A percentile compares a stretch with the other conserved stretches of the same genome.
Conservation (phyloP, 1,139 yeast species). For the Sporopachydermia cereana region DNA sequence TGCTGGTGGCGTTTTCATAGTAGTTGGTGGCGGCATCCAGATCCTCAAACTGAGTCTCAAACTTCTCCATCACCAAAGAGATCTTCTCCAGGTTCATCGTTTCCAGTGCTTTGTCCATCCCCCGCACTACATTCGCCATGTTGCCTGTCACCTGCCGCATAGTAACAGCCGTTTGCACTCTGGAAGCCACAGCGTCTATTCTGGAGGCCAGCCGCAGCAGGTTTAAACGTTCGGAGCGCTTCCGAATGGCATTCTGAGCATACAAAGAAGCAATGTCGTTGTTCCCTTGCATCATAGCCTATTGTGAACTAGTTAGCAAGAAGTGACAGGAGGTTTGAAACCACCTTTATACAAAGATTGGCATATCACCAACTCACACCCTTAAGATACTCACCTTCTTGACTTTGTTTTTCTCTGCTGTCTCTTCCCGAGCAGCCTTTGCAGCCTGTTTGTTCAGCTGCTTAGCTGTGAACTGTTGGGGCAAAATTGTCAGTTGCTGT, state of each 20-base stretch:
- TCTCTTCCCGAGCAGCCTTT: conserved; percentile 85
- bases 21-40: conserved; percentile 89
- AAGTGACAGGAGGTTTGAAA: conserved; percentile 11
- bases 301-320: conserved; percentile 1
- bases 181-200: conserved; percentile 89
- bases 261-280: conserved; percentile 88
- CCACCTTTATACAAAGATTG: neutral
- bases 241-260: conserved; percentile 93
- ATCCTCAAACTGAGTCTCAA: conserved; percentile 93
- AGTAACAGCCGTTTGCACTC: conserved; percentile 96
- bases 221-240: conserved; percentile 77
- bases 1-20: conserved; percentile 82
- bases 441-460: conserved; percentile 83
- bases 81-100: conserved; percentile 91
- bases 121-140: conserved; percentile 85
- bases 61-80: conserved; percentile 92
- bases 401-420: conserved; percentile 74
- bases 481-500: too few species aligned
- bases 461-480: conserved; percentile 74
- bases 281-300: conserved; percentile 74
- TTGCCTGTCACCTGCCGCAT: conserved; percentile 86
- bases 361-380: neutral
- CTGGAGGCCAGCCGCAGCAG: conserved; percentile 74
- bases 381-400: conserved; percentile 40
- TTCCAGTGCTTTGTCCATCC: conserved; percentile 94